These are phyloP conservation scores for Talaromyces sp. DNA, from an alignment of 2,329 filamentous ascomycete species.

Conservation along the genomic window DNA sequence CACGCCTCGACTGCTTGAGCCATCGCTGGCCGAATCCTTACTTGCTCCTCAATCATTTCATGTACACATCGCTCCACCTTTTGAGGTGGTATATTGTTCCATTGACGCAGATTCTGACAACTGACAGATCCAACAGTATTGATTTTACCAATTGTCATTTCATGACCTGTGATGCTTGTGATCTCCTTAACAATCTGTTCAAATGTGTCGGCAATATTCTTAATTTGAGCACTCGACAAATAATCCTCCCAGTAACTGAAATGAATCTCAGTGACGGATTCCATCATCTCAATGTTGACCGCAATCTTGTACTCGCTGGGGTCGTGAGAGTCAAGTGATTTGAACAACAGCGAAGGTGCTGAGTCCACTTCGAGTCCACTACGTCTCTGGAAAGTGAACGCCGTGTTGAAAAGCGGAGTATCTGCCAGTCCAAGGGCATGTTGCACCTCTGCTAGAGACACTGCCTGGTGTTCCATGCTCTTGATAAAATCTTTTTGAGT, in stretches of 20 bases:
- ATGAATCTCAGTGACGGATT: slow-evolving; percentile 45
- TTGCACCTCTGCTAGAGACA: slow-evolving; percentile 25
- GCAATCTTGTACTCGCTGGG: slow-evolving; percentile 26
- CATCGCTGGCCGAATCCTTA: slow-evolving; percentile 21
- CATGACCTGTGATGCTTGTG: slow-evolving; percentile 17
- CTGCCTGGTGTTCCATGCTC: slow-evolving; percentile 20
- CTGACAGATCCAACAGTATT: slow-evolving; percentile 32
- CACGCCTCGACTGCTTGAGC: slow-evolving; percentile 32
- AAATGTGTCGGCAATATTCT: slow-evolving; percentile 33
- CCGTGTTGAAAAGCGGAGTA: slow-evolving; percentile 30
- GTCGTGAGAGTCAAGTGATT: slow-evolving; percentile 10
- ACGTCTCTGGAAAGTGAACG: slow-evolving; percentile 25
- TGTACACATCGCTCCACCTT: slow-evolving; percentile 34
- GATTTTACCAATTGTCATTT: slow-evolving; percentile 26
- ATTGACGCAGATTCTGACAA: slow-evolving; percentile 30
- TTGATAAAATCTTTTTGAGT: slow-evolving; percentile 23
- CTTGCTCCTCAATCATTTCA: slow-evolving; percentile 36
- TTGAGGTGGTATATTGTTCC: slow-evolving; percentile 32
- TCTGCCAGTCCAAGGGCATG: slow-evolving; percentile 27
- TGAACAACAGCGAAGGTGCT: slow-evolving; percentile 9
- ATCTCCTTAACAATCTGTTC: slow-evolving; percentile 31
- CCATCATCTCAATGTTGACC: slow-evolving; percentile 28
- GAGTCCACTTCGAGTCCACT: background rate
- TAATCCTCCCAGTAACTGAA: slow-evolving; percentile 51
- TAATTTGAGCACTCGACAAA: slow-evolving; percentile 41